Percentiles rank a stretch among this genome's conserved stretches.
phyloP scores from a whole-genome alignment of 169 alveolate genomes.

The Eimeria acervulina region DNA sequence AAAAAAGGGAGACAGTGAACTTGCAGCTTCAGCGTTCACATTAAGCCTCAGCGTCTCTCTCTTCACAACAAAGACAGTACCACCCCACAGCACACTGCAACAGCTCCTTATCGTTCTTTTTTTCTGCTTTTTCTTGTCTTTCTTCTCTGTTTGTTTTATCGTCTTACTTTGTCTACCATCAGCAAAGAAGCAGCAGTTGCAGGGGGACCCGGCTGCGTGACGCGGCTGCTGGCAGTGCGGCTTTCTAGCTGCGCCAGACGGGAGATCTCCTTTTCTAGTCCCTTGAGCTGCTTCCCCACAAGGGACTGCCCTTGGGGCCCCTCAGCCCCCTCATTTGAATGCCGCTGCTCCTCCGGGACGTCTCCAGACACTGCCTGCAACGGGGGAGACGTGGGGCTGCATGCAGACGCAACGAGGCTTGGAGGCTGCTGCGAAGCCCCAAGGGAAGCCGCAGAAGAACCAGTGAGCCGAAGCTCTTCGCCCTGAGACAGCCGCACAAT shows the following conservation, averaged over 20 bases:
- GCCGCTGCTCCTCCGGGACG: too few relatives aligned
- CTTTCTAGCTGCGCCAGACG: constrained; percentile 35
- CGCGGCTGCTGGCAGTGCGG: constrained; percentile 19
- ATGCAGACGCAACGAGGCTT: too few relatives aligned
- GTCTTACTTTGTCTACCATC: constrained; percentile 53
- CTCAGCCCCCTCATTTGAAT: too few relatives aligned
- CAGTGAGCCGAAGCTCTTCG: constrained; percentile 25
- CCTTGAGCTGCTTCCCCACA: constrained; percentile 27
- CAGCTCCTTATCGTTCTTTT: too few relatives aligned
- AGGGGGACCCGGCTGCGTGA: constrained; percentile 52
- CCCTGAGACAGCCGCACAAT: background rate
- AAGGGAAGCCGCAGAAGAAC: background rate
- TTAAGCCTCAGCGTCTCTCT: too few relatives aligned
- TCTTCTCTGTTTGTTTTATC: background rate
- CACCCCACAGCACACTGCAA: too few relatives aligned
- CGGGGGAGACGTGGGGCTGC: background rate
- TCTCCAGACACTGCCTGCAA: background rate
- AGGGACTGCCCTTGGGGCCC: background rate
- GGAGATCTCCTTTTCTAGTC: constrained; percentile 13
- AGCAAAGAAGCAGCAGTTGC: constrained; percentile 51
- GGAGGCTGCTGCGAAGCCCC: background rate
- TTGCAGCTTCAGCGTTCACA: too few relatives aligned
- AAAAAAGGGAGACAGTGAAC: too few relatives aligned
- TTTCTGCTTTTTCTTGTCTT: background rate
- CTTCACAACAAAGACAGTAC: too few relatives aligned